Base-by-base conservation (phyloP, 2,329 filamentous ascomycete species). In the Myrmaecium sp. region DNA sequence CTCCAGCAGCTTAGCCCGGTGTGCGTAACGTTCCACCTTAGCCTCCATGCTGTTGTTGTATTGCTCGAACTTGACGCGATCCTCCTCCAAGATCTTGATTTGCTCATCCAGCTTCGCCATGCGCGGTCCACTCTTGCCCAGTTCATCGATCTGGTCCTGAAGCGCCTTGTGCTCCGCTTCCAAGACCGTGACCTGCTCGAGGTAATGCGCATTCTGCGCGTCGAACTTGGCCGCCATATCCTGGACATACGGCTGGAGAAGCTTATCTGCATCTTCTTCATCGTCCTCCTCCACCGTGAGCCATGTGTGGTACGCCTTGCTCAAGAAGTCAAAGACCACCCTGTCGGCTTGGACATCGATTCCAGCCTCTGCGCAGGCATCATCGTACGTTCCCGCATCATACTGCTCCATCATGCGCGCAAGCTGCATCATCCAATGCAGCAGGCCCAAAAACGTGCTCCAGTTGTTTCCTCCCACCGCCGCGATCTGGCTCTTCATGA, bases 391-490 rank as follows among this genome's bases (percentile, higher is more conserved):
- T 31, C 83, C 76, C 29, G 60, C 52, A 2, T 69, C 61, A 45
- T 84, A 95, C 13, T 78, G 69, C 34, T 95, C 84, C 44, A 95
- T 69, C 75, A 95, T 92, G 39, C 86, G 75, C 4, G 82, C 81
- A 27, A 98, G 61, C 52, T 95, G 84, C 86, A 98, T 93, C 73
- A 98, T 86, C 89, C 89, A 98, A 55, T 98, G 84, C 26, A 98
- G 62, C 48, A 98, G 60, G 0, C 84, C 89, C 8, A 98, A 60
- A 43, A 98, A 95, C 0, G 82, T 89, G 34, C 78, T 78, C 89
- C 89, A 98, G 47, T 95, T 95, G 52, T 93, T 83, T 3, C 84
- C 86, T 37, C 89, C 89, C 0, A 95, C 89, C 2, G 91, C 89
- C 0, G 82, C 73, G 31, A 98, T 82, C 46, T 93, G 83, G 27